Percentiles rank a stretch among this genome's conserved stretches.
These are phyloP conservation scores for Cyphellophora europaea DNA, from an alignment of 2,329 filamentous ascomycete genomes.

Conservation along the genomic window DNA sequence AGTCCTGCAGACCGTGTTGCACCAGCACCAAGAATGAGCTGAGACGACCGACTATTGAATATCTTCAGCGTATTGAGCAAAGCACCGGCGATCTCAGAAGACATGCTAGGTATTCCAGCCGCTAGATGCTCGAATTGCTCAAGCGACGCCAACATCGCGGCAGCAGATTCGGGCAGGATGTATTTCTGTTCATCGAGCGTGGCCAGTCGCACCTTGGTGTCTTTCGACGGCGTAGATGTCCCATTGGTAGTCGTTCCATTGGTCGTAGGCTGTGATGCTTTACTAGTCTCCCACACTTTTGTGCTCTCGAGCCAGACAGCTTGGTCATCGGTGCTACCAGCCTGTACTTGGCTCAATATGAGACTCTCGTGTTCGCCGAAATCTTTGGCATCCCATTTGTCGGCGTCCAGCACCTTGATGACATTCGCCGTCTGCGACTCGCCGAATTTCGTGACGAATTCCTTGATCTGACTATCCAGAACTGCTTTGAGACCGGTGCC, in stretches of 20 bases:
- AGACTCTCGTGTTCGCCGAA: slow-evolving; percentile 45
- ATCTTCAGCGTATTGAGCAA: slow-evolving; percentile 80
- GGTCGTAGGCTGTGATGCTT: slow-evolving; percentile 16
- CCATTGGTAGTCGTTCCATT: slow-evolving; percentile 31
- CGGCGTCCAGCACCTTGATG: slow-evolving; percentile 49
- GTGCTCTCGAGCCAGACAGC: slow-evolving; percentile 42
- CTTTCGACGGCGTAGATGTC: slow-evolving; percentile 26
- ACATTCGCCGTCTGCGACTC: slow-evolving; percentile 49
- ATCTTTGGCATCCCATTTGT: slow-evolving; percentile 57
- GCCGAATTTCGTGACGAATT: slow-evolving; percentile 50
- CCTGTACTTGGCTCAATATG: slow-evolving; percentile 45
- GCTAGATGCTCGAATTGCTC: slow-evolving; percentile 76
- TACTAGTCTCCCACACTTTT: slow-evolving; percentile 45
- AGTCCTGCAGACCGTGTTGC: slow-evolving; percentile 81
- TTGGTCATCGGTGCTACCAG: slow-evolving; percentile 50
- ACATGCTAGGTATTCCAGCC: slow-evolving; percentile 79
- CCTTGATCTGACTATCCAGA: slow-evolving; percentile 53
- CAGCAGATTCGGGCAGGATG: slow-evolving; percentile 73
- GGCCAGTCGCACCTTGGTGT: slow-evolving; percentile 61
- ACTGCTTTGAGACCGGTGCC: slow-evolving; percentile 51
- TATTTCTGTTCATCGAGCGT: slow-evolving; percentile 77
- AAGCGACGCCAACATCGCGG: slow-evolving; percentile 71
- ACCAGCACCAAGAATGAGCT: slow-evolving; percentile 89
- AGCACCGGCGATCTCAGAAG: slow-evolving; percentile 64
- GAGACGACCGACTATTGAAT: slow-evolving; percentile 94